These are phyloP conservation scores for Sodiomyces alkalinus DNA, from an alignment of 2,329 filamentous ascomycete genomes.

Conservation along the genomic window DNA sequence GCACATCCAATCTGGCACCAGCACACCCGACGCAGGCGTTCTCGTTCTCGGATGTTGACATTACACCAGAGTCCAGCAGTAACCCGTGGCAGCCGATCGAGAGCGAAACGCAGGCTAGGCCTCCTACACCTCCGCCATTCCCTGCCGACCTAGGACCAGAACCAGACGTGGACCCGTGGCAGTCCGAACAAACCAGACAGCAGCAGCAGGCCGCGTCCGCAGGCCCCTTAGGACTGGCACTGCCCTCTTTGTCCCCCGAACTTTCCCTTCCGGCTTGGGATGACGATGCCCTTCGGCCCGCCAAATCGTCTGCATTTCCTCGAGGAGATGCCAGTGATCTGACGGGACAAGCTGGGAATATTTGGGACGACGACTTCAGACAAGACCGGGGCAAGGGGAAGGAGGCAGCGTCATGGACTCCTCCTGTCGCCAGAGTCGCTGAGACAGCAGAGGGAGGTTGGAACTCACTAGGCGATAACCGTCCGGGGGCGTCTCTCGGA, in stretches of 20 bases:
- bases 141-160: conserved; percentile 27
- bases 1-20: conserved; percentile 5
- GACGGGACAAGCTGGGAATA: conserved; percentile 25
- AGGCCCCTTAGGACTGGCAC: conserved; percentile 6
- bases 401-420: conserved; percentile 21
- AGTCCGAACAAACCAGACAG: no score
- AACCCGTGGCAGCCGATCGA: conserved; percentile 30
- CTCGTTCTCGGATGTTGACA: conserved; percentile 24
- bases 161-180: conserved; percentile 17
- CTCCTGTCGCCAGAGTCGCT: no score
- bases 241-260: conserved; percentile 20
- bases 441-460: no score
- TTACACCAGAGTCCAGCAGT: conserved; percentile 24
- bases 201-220: conserved; percentile 1
- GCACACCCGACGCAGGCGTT: conserved; percentile 21
- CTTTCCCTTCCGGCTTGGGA: conserved; percentile 22
- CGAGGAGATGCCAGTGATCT: conserved; percentile 15
- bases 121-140: conserved; percentile 16
- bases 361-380: conserved; percentile 32
- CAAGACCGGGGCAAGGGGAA: conserved; percentile 26
- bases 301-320: conserved; percentile 10
- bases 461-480: conserved; percentile 20
- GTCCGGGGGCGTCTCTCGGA: neutral
- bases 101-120: conserved; percentile 3
- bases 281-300: conserved; percentile 12